phyloP scores from a whole-genome alignment of 2,329 filamentous ascomycete species.

The Aulographum hederae region DNA sequence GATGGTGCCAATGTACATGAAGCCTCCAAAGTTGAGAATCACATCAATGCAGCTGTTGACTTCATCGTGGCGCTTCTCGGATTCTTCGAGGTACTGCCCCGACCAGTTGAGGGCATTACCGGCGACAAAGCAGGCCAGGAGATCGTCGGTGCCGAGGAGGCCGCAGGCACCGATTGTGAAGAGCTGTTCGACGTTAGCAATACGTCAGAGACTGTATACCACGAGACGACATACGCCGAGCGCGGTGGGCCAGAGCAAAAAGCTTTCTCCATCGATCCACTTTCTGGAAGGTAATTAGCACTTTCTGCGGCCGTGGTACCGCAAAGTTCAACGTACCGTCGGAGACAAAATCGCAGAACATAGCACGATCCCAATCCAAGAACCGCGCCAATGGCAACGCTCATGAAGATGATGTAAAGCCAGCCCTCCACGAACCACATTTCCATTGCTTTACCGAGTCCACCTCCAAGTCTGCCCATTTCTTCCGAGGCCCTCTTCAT shows the following conservation, averaged over 20 bases:
- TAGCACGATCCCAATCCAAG: constrained; percentile 72
- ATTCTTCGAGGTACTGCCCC: constrained; percentile 39
- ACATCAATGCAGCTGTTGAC: constrained; percentile 41
- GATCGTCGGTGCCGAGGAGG: constrained; percentile 38
- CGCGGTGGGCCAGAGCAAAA: constrained; percentile 71
- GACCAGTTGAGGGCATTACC: constrained; percentile 44
- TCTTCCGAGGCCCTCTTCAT: too few species aligned
- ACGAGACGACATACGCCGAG: constrained; percentile 53
- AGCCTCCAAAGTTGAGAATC: constrained; percentile 40
- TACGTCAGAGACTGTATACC: too few species aligned
- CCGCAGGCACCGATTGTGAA: constrained; percentile 41
- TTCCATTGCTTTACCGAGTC: constrained; percentile 1
- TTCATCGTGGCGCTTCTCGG: constrained; percentile 37
- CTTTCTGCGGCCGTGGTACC: too few species aligned
- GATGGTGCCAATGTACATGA: constrained; percentile 39
- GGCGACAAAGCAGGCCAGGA: constrained; percentile 41
- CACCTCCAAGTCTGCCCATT: too few species aligned
- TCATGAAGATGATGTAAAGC: constrained; percentile 39
- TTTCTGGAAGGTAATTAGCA: too few species aligned
- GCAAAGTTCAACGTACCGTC: too few species aligned
- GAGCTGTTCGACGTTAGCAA: too few species aligned
- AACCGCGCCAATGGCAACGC: constrained; percentile 35
- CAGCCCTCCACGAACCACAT: constrained; percentile 38
- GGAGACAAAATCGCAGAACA: constrained; percentile 68
- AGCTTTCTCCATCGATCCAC: constrained; percentile 74